Evolutionary conservation across 2,329 filamentous ascomycete genomes (phyloP).

Genomic region (Colletotrichum acutatum): DNA sequence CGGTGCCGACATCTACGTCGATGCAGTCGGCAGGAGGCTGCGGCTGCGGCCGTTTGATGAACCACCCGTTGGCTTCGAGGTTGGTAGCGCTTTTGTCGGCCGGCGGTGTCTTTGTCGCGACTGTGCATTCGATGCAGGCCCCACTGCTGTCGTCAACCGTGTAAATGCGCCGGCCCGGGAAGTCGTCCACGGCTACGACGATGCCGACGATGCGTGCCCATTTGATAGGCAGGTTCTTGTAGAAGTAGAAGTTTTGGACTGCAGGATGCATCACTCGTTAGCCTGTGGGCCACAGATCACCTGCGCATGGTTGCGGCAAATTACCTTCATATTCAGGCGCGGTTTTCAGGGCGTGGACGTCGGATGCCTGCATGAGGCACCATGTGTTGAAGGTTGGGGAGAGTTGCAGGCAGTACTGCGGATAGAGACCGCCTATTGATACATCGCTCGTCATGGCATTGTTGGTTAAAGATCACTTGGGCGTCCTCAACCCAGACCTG

Average conservation of each 20-base stretch:
- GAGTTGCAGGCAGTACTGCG: conserved; percentile 71
- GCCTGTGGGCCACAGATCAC: neutral
- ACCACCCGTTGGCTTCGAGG: neutral
- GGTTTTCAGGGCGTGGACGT: conserved; percentile 60
- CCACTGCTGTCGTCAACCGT: conserved; percentile 76
- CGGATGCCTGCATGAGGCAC: conserved; percentile 65
- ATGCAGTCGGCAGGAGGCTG: conserved; percentile 37
- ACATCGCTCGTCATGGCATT: conserved; percentile 63
- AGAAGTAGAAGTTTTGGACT: conserved; percentile 71
- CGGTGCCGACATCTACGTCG: conserved; percentile 60
- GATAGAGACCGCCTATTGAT: conserved; percentile 58
- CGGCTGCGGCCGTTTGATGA: conserved; percentile 19
- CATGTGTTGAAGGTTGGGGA: conserved; percentile 70
- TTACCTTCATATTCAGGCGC: conserved; percentile 65
- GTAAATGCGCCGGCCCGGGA: conserved; percentile 57
- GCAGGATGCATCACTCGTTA: neutral
- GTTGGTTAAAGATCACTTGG: conserved; percentile 32
- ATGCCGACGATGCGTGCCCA: conserved; percentile 79
- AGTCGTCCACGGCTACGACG: conserved; percentile 71
- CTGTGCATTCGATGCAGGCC: conserved; percentile 62
- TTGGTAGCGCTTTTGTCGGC: neutral
- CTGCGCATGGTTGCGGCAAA: conserved; percentile 13
- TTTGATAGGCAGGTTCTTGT: conserved; percentile 79
- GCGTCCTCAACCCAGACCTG: neutral
- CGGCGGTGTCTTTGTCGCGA: conserved; percentile 37